phyloP scores from a whole-genome alignment of 352 stramenopile genomes.

The Phytopythium sindhum region DNA sequence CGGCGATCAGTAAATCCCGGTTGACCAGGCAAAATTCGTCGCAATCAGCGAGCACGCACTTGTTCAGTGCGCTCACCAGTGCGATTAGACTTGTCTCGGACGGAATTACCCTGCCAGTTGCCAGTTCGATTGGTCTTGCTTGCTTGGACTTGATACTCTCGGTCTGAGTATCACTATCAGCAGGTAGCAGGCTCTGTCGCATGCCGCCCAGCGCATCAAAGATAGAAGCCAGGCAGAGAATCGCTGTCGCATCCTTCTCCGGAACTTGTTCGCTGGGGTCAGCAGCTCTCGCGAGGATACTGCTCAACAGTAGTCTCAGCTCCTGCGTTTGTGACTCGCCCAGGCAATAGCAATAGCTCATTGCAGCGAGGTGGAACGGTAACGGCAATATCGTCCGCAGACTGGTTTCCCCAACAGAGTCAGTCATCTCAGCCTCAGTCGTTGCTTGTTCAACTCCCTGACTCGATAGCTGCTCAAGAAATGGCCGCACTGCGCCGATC shows the following conservation, averaged over 20 bases:
- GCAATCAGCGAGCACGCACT: constrained; percentile 21
- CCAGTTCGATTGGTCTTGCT: neutral
- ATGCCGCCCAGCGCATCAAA: constrained; percentile 1
- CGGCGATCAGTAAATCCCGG: constrained; percentile 28
- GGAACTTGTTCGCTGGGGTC: neutral
- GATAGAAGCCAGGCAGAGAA: neutral
- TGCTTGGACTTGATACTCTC: neutral
- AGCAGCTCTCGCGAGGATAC: neutral
- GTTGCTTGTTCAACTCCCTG: constrained; percentile 2
- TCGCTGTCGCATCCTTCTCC: neutral
- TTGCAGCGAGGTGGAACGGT: constrained; percentile 26
- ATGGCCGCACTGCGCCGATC: constrained; percentile 27
- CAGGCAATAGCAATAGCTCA: constrained; percentile 28
- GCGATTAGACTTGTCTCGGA: neutral
- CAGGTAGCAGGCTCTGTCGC: neutral
- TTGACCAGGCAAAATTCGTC: constrained; percentile 20
- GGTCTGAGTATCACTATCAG: neutral
- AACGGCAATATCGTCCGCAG: constrained; percentile 21
- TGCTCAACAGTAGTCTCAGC: neutral
- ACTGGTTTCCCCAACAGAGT: neutral
- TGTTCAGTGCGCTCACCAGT: constrained; percentile 18
- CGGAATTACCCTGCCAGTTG: neutral
- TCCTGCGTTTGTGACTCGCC: constrained; percentile 3
- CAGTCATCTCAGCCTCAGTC: neutral
- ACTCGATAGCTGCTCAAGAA: constrained; percentile 15